phyloP scores from a whole-genome alignment of 371 early-diverging fungal genomes.

The Zychaea mexicana region DNA sequence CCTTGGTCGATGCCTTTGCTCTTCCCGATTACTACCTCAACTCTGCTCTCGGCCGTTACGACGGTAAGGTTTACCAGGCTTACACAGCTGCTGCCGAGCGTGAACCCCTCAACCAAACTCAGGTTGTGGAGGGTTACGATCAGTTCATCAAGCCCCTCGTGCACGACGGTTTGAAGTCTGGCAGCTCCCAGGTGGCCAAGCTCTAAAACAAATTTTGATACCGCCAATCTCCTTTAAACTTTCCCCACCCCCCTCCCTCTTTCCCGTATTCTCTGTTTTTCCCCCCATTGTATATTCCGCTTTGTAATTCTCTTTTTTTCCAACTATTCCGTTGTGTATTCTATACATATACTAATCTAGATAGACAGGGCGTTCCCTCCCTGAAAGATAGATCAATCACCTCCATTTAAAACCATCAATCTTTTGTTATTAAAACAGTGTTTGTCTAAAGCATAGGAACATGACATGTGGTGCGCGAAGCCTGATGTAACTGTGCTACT shows the following conservation, averaged over 20 bases:
- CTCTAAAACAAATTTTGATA: background rate
- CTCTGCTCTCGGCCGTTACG: slow-evolving; percentile 77
- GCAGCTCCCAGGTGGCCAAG: background rate
- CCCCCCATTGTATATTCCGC: background rate
- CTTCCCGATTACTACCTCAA: slow-evolving; percentile 74
- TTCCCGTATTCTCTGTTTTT: background rate
- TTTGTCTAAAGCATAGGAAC: too few species aligned
- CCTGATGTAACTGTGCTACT: too few species aligned
- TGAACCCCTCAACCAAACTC: slow-evolving; percentile 67
- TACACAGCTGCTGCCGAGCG: slow-evolving; percentile 67
- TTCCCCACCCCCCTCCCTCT: background rate
- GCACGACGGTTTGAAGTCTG: slow-evolving; percentile 17
- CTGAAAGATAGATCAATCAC: background rate
- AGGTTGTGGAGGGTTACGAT: slow-evolving; percentile 58
- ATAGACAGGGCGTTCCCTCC: background rate
- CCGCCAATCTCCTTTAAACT: background rate
- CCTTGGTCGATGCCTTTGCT: slow-evolving; percentile 78
- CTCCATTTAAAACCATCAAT: too few species aligned
- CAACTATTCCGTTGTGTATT: background rate
- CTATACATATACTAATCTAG: background rate
- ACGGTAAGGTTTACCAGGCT: slow-evolving; percentile 76
- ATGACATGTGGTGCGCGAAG: too few species aligned
- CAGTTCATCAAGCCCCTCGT: slow-evolving; percentile 56
- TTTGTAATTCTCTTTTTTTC: background rate
- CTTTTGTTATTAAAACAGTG: too few species aligned